Evolutionary conservation across 2,329 filamentous ascomycete species (phyloP), one percentile per base, ranked within the genome.

Genomic region (Coniella vitis): DNA sequence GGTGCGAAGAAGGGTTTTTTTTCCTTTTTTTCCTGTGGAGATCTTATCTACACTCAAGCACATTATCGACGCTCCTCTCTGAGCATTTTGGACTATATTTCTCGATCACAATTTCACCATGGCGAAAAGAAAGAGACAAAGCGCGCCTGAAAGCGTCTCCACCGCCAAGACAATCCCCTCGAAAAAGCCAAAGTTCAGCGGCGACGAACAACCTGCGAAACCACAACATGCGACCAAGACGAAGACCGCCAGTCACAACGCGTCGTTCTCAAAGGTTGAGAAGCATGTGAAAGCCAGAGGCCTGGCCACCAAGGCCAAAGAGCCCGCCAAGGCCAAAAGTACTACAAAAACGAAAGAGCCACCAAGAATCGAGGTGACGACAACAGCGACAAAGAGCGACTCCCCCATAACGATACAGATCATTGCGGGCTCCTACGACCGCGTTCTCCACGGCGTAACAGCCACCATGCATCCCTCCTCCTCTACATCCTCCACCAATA

Each of bases 351-450:
- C 40, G 16, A 38, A 45, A 16, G 14, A 38, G 16, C 48, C 10
- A 38, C 54, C 37, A 49, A 53, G 57, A 55, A 40, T 58, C 38
- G 52, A 56, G 21, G 52, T 51, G 39, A 58, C 64, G 38, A 68
- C 81, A 57, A 83, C 29, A n/a, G 9, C 47, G 20, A 37, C 8
- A 41, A 44, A 16, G 21, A 49, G 36, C 16, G 32, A 35, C 19
- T 45, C 48, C 7, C 47, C 48, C 25, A 43, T 53, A 25, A 48
- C 84, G n/a, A 75, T 97, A 51, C 93, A 97, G 66, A 84, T 98
- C 56, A 77, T 97, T 52, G 84, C 89, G 7, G 93, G 93, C 41
- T 96, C 90, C 46, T 98, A 98, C 69, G 93, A 98, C 63, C 81
- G 90, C 55, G 82, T 94, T 43, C 78, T 98, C 17, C 93, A 98